phyloP scores from a whole-genome alignment of 2,329 filamentous ascomycete species.

The Claviceps africana region DNA sequence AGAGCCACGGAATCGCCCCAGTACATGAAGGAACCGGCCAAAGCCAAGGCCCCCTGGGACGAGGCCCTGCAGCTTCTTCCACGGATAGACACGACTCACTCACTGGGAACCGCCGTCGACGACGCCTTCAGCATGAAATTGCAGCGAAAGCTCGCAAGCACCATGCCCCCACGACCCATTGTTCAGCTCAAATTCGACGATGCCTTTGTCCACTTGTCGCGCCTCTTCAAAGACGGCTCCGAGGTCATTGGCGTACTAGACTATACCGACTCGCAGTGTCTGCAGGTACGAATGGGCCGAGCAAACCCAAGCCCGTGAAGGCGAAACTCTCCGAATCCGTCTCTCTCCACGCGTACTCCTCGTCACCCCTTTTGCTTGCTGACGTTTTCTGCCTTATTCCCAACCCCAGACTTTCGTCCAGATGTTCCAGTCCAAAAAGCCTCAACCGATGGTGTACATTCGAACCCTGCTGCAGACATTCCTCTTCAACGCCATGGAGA shows the following conservation, averaged over 20 bases:
- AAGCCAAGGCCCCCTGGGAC: slow-evolving; percentile 36
- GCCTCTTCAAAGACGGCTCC: slow-evolving; percentile 57
- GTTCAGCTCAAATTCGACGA: slow-evolving; percentile 62
- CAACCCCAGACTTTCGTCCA: slow-evolving; percentile 53
- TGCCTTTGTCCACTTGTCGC: slow-evolving; percentile 54
- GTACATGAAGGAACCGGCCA: slow-evolving; percentile 30
- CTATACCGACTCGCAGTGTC: slow-evolving; percentile 53
- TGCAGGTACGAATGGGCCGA: slow-evolving; percentile 55
- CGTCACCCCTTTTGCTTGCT: background rate
- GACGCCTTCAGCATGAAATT: slow-evolving; percentile 83
- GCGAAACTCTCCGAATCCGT: too few species aligned
- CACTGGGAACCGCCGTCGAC: slow-evolving; percentile 49
- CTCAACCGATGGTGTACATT: slow-evolving; percentile 71
- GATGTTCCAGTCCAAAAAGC: slow-evolving; percentile 63
- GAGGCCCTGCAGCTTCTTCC: slow-evolving; percentile 37
- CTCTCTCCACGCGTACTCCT: background rate
- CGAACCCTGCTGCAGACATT: slow-evolving; percentile 66
- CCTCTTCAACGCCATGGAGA: slow-evolving; percentile 57
- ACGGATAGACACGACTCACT: slow-evolving; percentile 43
- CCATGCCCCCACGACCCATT: slow-evolving; percentile 82
- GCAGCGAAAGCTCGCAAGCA: slow-evolving; percentile 83
- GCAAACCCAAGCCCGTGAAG: too few species aligned
- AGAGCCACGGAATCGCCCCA: slow-evolving; percentile 35
- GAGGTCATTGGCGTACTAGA: slow-evolving; percentile 55
- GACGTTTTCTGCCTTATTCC: background rate